Conservation (phyloP, 2,329 filamentous ascomycete species). For the Penicillium griseofulvum region DNA sequence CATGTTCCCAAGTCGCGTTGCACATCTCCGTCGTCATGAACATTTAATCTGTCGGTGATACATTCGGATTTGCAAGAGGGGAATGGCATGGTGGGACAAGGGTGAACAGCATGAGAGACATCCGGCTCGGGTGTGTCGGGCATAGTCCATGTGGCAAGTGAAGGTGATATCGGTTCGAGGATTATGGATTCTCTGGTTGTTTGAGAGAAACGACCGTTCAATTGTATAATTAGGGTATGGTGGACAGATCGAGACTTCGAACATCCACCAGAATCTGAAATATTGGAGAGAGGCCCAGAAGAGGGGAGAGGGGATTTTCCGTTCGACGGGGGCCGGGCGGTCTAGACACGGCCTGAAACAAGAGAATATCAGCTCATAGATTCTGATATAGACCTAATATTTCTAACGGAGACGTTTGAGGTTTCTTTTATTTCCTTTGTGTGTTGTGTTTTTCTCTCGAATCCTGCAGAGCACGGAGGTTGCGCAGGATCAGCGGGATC, state of each 20-base stretch:
- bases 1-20: constrained; percentile 28
- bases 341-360: constrained; percentile 33
- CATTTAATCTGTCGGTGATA: constrained; percentile 19
- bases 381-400: background rate
- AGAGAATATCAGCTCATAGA: constrained; percentile 1
- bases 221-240: background rate
- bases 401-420: background rate
- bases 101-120: constrained; percentile 28
- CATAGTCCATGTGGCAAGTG: constrained; percentile 32
- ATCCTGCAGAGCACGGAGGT: constrained; percentile 2
- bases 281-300: constrained; percentile 7
- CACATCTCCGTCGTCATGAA: constrained; percentile 24
- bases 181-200: constrained; percentile 7
- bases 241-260: constrained; percentile 7
- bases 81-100: constrained; percentile 27
- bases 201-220: constrained; percentile 3
- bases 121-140: constrained; percentile 34
- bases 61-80: constrained; percentile 34
- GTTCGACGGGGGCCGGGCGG: constrained; percentile 29
- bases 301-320: constrained; percentile 27
- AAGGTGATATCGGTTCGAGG: constrained; percentile 11
- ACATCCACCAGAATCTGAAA: constrained; percentile 4
- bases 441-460: background rate
- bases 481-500: constrained; percentile 22
- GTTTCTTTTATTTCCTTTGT: background rate